Percentiles rank a stretch among this genome's conserved stretches.
Evolutionary conservation across 441 rosid species (phyloP).

Genomic region (Sinapis alba): DNA sequence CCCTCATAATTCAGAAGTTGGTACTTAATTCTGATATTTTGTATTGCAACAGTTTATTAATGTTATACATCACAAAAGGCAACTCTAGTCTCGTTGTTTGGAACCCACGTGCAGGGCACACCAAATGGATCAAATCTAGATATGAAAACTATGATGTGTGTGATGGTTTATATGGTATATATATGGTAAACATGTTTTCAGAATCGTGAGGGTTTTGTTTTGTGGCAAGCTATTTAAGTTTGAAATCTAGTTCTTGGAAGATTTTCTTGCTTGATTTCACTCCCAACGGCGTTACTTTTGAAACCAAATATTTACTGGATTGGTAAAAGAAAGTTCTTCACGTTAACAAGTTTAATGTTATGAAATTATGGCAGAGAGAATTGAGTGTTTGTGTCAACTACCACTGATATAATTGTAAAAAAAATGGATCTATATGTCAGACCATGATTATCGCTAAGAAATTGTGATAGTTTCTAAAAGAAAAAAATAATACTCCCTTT

Average conservation of each 20-base stretch:
- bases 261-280: not conserved
- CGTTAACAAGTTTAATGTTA: not conserved
- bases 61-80: constrained; percentile 10
- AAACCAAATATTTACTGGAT: not conserved
- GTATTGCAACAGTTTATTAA: not conserved
- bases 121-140: not conserved
- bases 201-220: not conserved
- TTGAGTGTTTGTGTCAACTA: not conserved
- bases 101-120: not conserved
- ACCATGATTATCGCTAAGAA: no score
- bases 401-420: not conserved
- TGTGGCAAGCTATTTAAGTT: not conserved
- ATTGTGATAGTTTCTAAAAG: no score
- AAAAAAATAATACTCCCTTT: no score
- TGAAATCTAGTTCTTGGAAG: not conserved
- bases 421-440: not conserved
- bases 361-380: not conserved
- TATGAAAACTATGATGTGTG: not conserved
- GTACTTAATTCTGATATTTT: not conserved
- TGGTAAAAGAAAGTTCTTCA: not conserved
- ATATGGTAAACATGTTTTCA: not conserved
- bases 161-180: not conserved
- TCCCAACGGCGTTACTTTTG: not conserved
- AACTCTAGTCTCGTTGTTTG: not conserved
- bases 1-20: not conserved